Base-by-base conservation (phyloP, 108 stramenopile species). In the Cyclotella cryptica region DNA sequence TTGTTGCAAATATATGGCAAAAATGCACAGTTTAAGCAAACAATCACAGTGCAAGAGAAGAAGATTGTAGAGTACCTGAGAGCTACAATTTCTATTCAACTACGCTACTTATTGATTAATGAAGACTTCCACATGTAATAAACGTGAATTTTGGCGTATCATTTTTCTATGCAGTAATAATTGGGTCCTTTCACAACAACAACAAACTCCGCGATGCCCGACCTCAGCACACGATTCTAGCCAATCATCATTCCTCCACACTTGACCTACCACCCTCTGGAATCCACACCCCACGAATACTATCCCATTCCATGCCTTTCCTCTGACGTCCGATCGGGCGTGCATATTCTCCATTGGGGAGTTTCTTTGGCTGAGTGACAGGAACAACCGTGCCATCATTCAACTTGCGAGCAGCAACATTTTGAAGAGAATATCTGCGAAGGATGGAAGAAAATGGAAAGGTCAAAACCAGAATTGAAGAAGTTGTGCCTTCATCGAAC, bases 221-320 rank as follows among this genome's bases (percentile, higher is more conserved):
- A 6, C 35, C 35, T 35, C 35, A 35, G 35, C 35, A 5, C 2
- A 2, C 35, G 35, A 19, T 57, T 26, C 1, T n/a, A 39, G 15
- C 1, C 8, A 43, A 28, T 13, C 8, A 24, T 4, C 29, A 1
- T 18, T 66, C 29, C 30, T 53, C 29, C 12, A 39, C 30, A 39
- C 49, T 42, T 45, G 30, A 69, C 29, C 67, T 53, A 28, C 19
- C 26, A 30, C 30, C 62, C 13, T 46, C 71, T 0, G 92, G 92
- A 30, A 85, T 85, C 92, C 92, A 93, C 27, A 90, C 78, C 14
- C 93, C 93, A 29, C 84, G 79, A 13, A 89, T 66, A 26, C 88
- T 84, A 74, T 94, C 93, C 93, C 93, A 94, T 35, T 89, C 88
- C 91, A 92, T 92, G 1, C 91, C 91, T 75, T 90, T 92, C 15